Base-by-base conservation (phyloP, 1,284 basidiomycete genomes). In the Xerocomus cyaneibrunnescens region DNA sequence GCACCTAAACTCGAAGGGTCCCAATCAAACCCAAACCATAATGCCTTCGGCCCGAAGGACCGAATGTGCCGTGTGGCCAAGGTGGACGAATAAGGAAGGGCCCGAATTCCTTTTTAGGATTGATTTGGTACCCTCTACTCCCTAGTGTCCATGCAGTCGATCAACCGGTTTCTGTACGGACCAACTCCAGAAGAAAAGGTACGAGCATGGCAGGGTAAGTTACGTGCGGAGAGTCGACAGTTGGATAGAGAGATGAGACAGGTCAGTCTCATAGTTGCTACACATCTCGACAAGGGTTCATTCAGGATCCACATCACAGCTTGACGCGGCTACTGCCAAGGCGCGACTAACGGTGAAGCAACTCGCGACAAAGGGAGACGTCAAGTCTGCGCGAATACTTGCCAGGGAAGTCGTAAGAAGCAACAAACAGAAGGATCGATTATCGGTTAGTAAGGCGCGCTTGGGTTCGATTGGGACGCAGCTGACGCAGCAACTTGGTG, bases 321-420 rank as follows among this genome's bases (percentile, higher is more conserved):
- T 99, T 50, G 94, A 98, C 59, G 70, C 77, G 17, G 92, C 89
- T 2, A 90, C 87, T 10, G 79, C 76, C 54, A 96, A 96, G 72
- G 94, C 89, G 7, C 85, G 89, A 39, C 75, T 78, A 56, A 83
- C 87, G 38, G 86, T 98, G 50, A 98, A 97, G 74, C 87, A 91
- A 63, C 80, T 98, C 19, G 97, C 95, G 12, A 79, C 80, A 57
- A 95, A 95, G 68, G 93, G 94, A 35, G 96, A 99, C 68, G 80
- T 89, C 45, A 96, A 95, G 75, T 94, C 89, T 54, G 95, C 96
- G 2, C 84, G 89, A 50, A 88, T 98, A 64, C 77, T 99, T 31
- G 94, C 96, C 0, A 84, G 80, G 56, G 97, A 99, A 71, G 87
- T 99, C n/a, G 94, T 99, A 9, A 77, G 95, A 57, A 94, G 90